Percentiles rank a stretch among this genome's conserved stretches.
Conservation (phyloP, 176 grass and related monocot genomes). For the Aegilops umbellulata region DNA sequence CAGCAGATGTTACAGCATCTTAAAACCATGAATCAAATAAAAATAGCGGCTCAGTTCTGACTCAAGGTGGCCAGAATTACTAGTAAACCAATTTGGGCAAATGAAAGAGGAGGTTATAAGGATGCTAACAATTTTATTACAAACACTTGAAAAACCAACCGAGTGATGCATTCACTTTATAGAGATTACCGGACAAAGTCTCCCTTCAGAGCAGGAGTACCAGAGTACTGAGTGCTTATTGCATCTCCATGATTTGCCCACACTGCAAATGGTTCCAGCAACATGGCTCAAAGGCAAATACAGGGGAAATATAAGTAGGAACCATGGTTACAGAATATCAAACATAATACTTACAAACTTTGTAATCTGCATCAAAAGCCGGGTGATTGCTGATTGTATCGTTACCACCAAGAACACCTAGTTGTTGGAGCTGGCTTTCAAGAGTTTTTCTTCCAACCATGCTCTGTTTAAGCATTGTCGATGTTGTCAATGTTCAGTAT, state of each 20-base stretch:
- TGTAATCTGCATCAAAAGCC: constrained; percentile 79
- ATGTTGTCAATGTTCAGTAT: constrained; percentile 22
- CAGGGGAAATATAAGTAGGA: background rate
- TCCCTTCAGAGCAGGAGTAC: constrained; percentile 94
- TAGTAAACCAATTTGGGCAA: background rate
- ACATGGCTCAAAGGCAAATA: constrained; percentile 14
- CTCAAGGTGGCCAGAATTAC: background rate
- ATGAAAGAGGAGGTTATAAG: background rate
- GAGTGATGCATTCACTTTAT: background rate
- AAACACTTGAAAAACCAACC: background rate
- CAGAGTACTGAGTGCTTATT: constrained; percentile 96
- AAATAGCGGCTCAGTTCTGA: background rate
- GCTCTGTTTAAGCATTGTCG: constrained; percentile 45
- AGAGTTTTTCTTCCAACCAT: constrained; percentile 90
- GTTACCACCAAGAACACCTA: constrained; percentile 60
- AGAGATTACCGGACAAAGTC: constrained; percentile 84
- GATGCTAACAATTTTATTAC: background rate
- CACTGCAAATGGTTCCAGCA: constrained; percentile 47
- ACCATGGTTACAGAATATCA: background rate
- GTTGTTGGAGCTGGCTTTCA: constrained; percentile 62
- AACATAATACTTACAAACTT: constrained; percentile 69
- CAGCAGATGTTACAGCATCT: background rate
- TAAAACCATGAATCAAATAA: background rate
- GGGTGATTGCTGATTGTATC: constrained; percentile 47
- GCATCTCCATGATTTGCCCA: constrained; percentile 99